A percentile compares a stretch with the other conserved stretches of the same genome.
Conservation (phyloP, 2,329 filamentous ascomycete species). For the Fusarium sp. region DNA sequence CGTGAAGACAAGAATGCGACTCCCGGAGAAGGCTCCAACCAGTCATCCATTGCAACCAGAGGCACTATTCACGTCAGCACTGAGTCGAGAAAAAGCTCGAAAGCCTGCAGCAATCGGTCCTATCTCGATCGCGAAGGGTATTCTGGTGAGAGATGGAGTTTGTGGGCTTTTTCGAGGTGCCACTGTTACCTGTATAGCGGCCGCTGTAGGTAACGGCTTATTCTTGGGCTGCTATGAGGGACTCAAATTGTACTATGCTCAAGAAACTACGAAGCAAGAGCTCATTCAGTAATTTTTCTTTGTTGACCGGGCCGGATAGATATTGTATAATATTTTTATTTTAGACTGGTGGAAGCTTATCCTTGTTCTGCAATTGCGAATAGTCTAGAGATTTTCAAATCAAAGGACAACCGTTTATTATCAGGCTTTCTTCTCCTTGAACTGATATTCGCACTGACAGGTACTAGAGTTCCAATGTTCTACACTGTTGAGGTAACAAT, state of each 20-base stretch:
- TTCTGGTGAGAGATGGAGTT: constrained; percentile 20
- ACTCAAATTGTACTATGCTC: constrained; percentile 16
- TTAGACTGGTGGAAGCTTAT: not conserved
- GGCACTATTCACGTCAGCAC: not conserved
- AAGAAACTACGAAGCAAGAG: not conserved
- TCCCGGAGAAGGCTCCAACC: constrained; percentile 5
- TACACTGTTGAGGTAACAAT: too few species aligned
- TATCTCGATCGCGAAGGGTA: constrained; percentile 22
- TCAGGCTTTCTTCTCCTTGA: too few species aligned
- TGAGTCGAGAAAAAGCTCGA: constrained; percentile 14
- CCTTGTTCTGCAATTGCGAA: not conserved
- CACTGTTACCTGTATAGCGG: constrained; percentile 27
- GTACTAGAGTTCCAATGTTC: too few species aligned
- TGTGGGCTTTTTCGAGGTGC: constrained; percentile 28
- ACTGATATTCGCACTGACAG: too few species aligned
- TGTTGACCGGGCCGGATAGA: rapidly evolving
- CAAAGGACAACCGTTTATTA: too few species aligned
- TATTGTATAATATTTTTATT: not conserved
- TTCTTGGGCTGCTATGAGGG: constrained; percentile 37
- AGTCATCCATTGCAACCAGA: constrained; percentile 20
- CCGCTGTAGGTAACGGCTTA: constrained; percentile 24
- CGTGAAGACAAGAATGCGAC: constrained; percentile 31
- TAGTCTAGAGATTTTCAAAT: too few species aligned
- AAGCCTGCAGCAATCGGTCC: constrained; percentile 8
- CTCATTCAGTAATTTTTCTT: not conserved